Conservation (phyloP, 192 early-diverging fungal genomes). For the Coemansia sp. region DNA sequence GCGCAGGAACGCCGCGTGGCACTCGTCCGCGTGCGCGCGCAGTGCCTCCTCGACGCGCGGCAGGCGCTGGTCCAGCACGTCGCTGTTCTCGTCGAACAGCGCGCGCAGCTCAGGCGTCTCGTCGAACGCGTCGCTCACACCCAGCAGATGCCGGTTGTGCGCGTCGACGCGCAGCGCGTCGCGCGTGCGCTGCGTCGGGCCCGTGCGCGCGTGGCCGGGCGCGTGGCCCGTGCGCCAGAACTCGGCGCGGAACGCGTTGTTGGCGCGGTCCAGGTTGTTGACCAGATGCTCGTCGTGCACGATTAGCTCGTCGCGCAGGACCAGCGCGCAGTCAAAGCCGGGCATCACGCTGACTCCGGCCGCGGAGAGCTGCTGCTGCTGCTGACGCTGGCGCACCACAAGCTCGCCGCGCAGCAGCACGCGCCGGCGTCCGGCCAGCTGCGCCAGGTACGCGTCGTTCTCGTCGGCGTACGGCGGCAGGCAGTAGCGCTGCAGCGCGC, state of each 20-base stretch:
- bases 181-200: conserved; percentile 15
- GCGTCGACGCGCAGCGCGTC: conserved; percentile 11
- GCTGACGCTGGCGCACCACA: conserved; percentile 51
- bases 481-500: conserved; percentile 34
- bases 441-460: conserved; percentile 45
- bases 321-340: conserved; percentile 55
- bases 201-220: conserved; percentile 10
- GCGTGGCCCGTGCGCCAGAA: conserved; percentile 34
- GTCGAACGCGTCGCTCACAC: conserved; percentile 52
- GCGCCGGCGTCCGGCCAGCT: conserved; percentile 34
- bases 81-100: conserved; percentile 56
- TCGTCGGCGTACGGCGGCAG: conserved; percentile 27
- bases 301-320: conserved; percentile 49
- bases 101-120: conserved; percentile 52
- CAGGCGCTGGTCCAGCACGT: conserved; percentile 48
- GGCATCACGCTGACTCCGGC: conserved; percentile 54
- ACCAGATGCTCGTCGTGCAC: conserved; percentile 41
- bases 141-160: conserved; percentile 48
- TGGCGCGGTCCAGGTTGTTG: conserved; percentile 29
- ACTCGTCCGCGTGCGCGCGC: conserved; percentile 44
- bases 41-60: conserved; percentile 33
- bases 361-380: conserved; percentile 30
- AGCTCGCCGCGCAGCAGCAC: conserved; percentile 44
- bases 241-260: conserved; percentile 36
- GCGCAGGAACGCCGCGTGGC: conserved; percentile 48